Base-by-base conservation (phyloP, 768 basidiomycete species). In the Amylocystis lapponica region DNA sequence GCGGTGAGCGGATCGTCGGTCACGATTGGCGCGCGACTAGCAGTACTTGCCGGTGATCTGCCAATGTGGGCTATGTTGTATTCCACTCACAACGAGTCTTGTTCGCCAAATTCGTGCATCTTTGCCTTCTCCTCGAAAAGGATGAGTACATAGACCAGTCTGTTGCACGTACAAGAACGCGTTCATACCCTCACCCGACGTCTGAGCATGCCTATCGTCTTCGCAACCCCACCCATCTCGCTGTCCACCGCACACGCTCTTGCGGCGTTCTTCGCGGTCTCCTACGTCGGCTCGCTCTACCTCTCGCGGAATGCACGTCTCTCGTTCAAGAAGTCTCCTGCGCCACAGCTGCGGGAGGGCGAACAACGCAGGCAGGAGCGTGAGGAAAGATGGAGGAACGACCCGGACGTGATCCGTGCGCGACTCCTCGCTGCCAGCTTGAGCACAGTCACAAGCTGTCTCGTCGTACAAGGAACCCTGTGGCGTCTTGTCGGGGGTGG, bases 211-310 rank as follows among this genome's bases (percentile, higher is more conserved):
- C 33, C 45, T 7, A 38, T 48, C 8, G 48, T 49, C 17, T 53
- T 60, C 26, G 16, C 46, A 7, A 23, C 39, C n/a, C 54, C 59
- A 9, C 50, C 53, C 8, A 47, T 63, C 17, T 45, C 58, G 12
- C 21, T 58, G 5, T 40, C 36, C 12, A 47, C 48, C 12, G 74
- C 83, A 2, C 80, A 86, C 51, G 35, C 69, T 2, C 62, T 84
- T 14, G 78, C 85, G 2, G 59, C 76, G 5, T 55, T 73, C 37
- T 79, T 91, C 54, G 79, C 78, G 2, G 46, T 66, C 17, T 71
- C 72, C 40, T 96, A 94, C 54, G 90, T 96, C 39, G 87, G 85
- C 11, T 86, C 85, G 5, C 70, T 95, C 29, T 95, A 95, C 64
- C 54, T 89, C 45, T 81, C 74, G 25, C 85, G 79, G 57, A 68